Base-by-base conservation (phyloP, 768 basidiomycete species). In the Leccinum truebloodii region DNA sequence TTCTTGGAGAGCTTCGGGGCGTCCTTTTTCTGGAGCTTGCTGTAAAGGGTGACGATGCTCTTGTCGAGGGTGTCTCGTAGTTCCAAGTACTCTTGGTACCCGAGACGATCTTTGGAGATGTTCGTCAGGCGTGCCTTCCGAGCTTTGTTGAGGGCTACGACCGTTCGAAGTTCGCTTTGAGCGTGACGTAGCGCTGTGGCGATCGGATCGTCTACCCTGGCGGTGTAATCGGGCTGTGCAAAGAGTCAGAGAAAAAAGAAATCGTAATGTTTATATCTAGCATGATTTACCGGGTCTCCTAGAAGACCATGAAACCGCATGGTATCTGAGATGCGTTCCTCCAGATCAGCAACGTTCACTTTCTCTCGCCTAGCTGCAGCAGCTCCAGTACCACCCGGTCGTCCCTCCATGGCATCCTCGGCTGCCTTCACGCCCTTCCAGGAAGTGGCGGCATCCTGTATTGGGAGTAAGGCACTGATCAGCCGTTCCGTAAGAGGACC, bases 131-230 rank as follows among this genome's bases (percentile, higher is more conserved):
- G 86, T 32, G 76, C 75, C 71, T 90, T 90, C 13, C 96, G 88
- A 3, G 85, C 84, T 67, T 95, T 93, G 79, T 99, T 99, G 59
- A 86, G 81, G 9, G 87, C 82, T 3, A 90, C 80, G 53, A 98
- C 90, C 6, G 77, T 78, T 10, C 89, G 85, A 6, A 99, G 82
- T 64, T 94, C 86, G 14, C 82, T 77, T 71, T 99, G 97, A 18
- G 93, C 91, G 48, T 92, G 88, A 3, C 96, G 89, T 1, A 99
- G 83, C 1, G 93, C 90, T 2, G 91, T 87, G 8, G 95, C 89
- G 53, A 99, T 92, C 34, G 95, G 95, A 73, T 99, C 97, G 71
- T 98, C 96, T 39, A 95, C 89, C 61, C 89, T 86, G 50, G 86
- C 81, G 24, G 84, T 78, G 68, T 84, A 92, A 71, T 92, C 86